Base-by-base conservation (phyloP, 768 basidiomycete species). In the Wakefieldia striispora region DNA sequence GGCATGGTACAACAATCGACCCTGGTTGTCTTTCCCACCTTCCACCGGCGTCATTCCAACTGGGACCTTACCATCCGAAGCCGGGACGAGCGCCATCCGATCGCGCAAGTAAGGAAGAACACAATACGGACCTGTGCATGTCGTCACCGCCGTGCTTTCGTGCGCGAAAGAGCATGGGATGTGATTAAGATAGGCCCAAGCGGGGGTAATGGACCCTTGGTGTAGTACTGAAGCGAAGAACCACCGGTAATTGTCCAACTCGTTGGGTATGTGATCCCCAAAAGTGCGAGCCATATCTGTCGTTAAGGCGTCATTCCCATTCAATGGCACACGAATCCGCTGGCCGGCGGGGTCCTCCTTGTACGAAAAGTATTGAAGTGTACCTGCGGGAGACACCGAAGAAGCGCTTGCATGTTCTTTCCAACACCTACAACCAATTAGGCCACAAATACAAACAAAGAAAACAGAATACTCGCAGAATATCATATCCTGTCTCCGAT, bases 171-270 rank as follows among this genome's bases (percentile, higher is more conserved):
- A 16, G 13, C 40, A 47, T 6, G 45, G n/a, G 1, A 12, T 1
- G 5, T 5, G n/a, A 8, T 6, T 3, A 6, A 35, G 35, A 33
- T 20, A 7, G 6, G 45, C 50, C 40, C 45, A 38, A 17, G 40
- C 16, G 9, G 50, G 50, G 1, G 6, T 42, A 23, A 47, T 26
- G 17, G 26, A 38, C 27, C 50, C 50, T 4, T 47, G 27, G 21
- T 51, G 40, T 6, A 47, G 17, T 14, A 37, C 45, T 2, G 50
- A 51, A 9, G 45, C 39, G 14, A 51, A 51, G 33, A 45, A 45
- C 17, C 19, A 45, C 4, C 21, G 8, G 23, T 7, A 1, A 2
- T 13, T 6, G 6, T 47, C 46, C 29, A 24, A 4, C 21, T 40
- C n/a, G 31, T 47, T 40, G 31, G 31, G 39, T 33, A 40, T 40